Evolutionary conservation across 495 filamentous ascomycete species (phyloP).

Genomic region (Aspergillus incahuasiensis): DNA sequence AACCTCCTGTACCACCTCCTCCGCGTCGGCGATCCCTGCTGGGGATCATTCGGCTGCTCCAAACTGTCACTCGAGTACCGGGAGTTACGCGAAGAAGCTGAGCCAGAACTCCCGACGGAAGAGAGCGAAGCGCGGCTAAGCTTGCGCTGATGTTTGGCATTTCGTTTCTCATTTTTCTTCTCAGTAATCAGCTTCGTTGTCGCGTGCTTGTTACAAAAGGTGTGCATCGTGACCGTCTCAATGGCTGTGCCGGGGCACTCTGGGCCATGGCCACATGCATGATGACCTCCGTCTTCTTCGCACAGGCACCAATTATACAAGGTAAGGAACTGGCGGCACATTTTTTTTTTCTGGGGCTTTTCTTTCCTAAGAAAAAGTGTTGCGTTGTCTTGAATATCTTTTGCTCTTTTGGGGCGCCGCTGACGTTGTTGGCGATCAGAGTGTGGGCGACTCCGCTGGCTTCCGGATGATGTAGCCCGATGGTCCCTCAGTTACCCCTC

Average conservation of each 20-base stretch:
- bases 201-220: constrained; percentile 41
- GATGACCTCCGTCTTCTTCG: constrained; percentile 37
- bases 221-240: constrained; percentile 44
- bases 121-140: constrained; percentile 21
- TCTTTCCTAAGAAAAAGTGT: neutral
- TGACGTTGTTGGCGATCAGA: neutral
- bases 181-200: constrained; percentile 35
- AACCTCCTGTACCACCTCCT: constrained; percentile 36
- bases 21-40: constrained; percentile 16
- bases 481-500: too few relatives aligned
- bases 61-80: constrained; percentile 11
- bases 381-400: constrained; percentile 4
- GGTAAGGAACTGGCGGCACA: constrained; percentile 43
- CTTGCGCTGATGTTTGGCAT: constrained; percentile 26
- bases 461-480: too few relatives aligned
- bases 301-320: constrained; percentile 45
- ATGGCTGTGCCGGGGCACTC: constrained; percentile 33
- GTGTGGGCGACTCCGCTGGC: constrained; percentile 12
- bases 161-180: constrained; percentile 34
- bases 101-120: neutral
- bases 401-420: constrained; percentile 6
- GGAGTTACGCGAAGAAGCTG: neutral
- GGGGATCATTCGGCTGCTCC: constrained; percentile 26
- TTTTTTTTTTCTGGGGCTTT: constrained; percentile 11
- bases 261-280: constrained; percentile 26